Evolutionary conservation across 805 yeast genomes (phyloP), one percentile per base, ranked within the genome.

Genomic region (Wickerhamiella qilinensis): DNA sequence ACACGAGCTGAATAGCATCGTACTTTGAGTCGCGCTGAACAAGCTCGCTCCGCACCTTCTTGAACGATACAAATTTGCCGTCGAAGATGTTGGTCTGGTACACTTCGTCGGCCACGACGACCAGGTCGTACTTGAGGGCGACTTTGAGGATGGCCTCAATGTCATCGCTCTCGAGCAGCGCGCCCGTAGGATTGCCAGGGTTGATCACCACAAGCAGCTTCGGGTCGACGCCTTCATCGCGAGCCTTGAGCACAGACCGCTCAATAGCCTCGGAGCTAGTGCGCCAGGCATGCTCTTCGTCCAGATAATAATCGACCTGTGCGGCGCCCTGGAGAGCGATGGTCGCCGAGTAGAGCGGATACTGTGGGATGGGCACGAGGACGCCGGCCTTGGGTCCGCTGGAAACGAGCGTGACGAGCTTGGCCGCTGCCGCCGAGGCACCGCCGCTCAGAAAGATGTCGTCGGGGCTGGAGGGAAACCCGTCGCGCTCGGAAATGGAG

Each of bases 101-200:
- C 19, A 91, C 99, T 62, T 91, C 99, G 63, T 91, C 99, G 12
- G 98, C 96, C 46, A 91, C 78, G 37, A 91, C 68, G 2, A 85
- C 88, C 14, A 91, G 57, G 32, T 93, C 85, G 47, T 84, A 62
- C 53, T 77, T 76, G 15, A 94, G 93, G 24, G 95, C 94, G 40
- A 88, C 69, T 29, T 70, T 65, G 41, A 91, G 65, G 39, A 91
- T 68, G 32, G 75, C 77, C 31, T 66, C 73, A 52, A 91, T 84
- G 45, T 77, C 75, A 4, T 69, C 70, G 37, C 64, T 66, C 8
- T 70, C 58, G 42, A 91, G 65, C 39, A 85, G 74, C 1, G 94
- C 71, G 32, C 99, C 99, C 0, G 99, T 91, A 46, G 99, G 99
- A 60, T 91, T 91, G 41, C 99, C 97, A 2, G 99, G 99, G 63